These are phyloP conservation scores for Boletus mariae DNA, from an alignment of 1,284 basidiomycete genomes.

Conservation along the genomic window DNA sequence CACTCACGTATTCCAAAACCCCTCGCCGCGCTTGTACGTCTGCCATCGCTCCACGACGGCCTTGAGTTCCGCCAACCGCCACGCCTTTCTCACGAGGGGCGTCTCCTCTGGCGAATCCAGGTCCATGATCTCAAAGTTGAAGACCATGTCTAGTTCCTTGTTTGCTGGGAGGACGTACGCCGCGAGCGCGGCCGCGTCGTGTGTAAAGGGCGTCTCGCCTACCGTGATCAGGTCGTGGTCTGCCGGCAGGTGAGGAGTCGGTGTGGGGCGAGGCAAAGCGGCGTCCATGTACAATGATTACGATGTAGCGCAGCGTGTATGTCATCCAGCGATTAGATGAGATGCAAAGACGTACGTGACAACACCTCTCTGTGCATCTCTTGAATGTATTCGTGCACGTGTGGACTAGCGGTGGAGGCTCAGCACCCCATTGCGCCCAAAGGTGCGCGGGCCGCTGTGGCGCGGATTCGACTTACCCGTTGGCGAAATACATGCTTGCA, in stretches of 20 bases:
- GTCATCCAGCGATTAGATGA: slow-evolving; percentile 16
- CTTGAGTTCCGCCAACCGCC: slow-evolving; percentile 58
- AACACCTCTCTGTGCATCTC: slow-evolving; percentile 58
- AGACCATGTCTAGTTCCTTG: slow-evolving; percentile 64
- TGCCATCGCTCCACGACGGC: slow-evolving; percentile 47
- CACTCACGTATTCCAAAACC: slow-evolving; percentile 63
- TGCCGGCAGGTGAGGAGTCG: slow-evolving; percentile 19
- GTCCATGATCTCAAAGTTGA: slow-evolving; percentile 64
- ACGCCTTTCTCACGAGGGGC: slow-evolving; percentile 43
- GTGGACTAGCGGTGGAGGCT: slow-evolving; percentile 42
- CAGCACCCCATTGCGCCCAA: background rate
- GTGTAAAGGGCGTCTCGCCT: slow-evolving; percentile 62
- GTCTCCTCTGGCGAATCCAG: slow-evolving; percentile 44
- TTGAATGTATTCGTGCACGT: slow-evolving; percentile 64
- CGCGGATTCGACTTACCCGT: slow-evolving; percentile 45
- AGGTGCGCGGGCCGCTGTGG: slow-evolving; percentile 1
- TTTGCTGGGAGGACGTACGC: slow-evolving; percentile 59
- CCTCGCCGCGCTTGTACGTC: slow-evolving; percentile 48
- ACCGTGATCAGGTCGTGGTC: slow-evolving; percentile 61
- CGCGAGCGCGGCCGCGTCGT: slow-evolving; percentile 47
- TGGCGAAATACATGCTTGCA: slow-evolving; percentile 52
- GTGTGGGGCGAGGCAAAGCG: slow-evolving; percentile 1
- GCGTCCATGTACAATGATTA: slow-evolving; percentile 1
- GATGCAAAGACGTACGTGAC: slow-evolving; percentile 41
- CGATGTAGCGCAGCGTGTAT: background rate